A percentile compares a stretch with the other conserved stretches of the same genome.
These are phyloP conservation scores for Acrocalymma vagum DNA, from an alignment of 2,329 filamentous ascomycete species.

Conservation along the genomic window DNA sequence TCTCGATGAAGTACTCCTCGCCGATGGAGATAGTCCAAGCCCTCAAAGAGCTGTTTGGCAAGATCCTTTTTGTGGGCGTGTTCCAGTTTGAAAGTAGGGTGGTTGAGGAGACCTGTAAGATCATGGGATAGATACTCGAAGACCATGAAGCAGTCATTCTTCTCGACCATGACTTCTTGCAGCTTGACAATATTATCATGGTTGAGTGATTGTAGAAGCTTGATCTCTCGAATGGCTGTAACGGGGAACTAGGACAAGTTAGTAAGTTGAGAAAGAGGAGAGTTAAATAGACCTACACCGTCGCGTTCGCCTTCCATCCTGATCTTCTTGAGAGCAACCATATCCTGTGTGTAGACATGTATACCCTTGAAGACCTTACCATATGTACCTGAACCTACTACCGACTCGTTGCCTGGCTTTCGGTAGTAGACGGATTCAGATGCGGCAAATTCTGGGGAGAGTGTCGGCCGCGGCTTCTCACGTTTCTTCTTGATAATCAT, in stretches of 20 bases:
- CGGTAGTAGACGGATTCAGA: slow-evolving; percentile 94
- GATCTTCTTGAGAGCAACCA: slow-evolving; percentile 88
- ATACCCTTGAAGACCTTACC: slow-evolving; percentile 95
- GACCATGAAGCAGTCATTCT: slow-evolving; percentile 99
- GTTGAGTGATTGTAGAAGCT: slow-evolving; percentile 84
- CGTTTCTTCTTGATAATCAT: slow-evolving; percentile 73
- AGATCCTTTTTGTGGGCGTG: slow-evolving; percentile 90
- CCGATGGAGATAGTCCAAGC: slow-evolving; percentile 90
- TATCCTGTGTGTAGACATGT: slow-evolving; percentile 86
- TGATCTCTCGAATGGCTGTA: slow-evolving; percentile 90
- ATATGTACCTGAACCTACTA: slow-evolving; percentile 94
- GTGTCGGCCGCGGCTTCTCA: slow-evolving; percentile 73
- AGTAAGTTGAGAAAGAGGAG: slow-evolving; percentile 19
- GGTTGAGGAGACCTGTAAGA: slow-evolving; percentile 91
- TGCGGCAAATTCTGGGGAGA: slow-evolving; percentile 75
- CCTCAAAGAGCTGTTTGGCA: slow-evolving; percentile 91
- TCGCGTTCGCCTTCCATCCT: slow-evolving; percentile 93
- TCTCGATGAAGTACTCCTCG: slow-evolving; percentile 95
- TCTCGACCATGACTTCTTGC: slow-evolving; percentile 96
- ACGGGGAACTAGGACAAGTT: slow-evolving; percentile 71
- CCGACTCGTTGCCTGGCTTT: slow-evolving; percentile 97
- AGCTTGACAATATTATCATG: slow-evolving; percentile 85
- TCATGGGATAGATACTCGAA: slow-evolving; percentile 98
- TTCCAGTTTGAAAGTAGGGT: slow-evolving; percentile 88
- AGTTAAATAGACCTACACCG: slow-evolving; percentile 59